Evolutionary conservation across 108 stramenopile genomes (phyloP).

Genomic region (Phaeodactylum tricornutum): DNA sequence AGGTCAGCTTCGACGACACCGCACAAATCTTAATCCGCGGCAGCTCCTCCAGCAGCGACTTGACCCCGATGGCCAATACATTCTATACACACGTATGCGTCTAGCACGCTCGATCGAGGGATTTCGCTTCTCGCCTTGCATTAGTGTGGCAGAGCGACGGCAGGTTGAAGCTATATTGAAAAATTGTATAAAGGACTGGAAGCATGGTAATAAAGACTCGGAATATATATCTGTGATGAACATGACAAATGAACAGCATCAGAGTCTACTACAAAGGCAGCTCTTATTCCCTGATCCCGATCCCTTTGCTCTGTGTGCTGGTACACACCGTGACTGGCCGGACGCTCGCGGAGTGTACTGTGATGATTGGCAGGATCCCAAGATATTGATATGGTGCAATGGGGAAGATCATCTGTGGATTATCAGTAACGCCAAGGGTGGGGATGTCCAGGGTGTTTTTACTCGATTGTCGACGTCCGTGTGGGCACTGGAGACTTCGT

Average conservation of each 20-base stretch:
- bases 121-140: conserved; percentile 69
- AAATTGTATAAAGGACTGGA: conserved; percentile 16
- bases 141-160: conserved; percentile 45
- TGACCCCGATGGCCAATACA: conserved; percentile 76
- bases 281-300: conserved; percentile 79
- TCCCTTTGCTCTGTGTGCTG: conserved; percentile 66
- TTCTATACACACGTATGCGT: conserved; percentile 82
- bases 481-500: conserved; percentile 38
- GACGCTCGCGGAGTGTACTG: conserved; percentile 76
- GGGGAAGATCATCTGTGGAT: conserved; percentile 88
- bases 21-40: conserved; percentile 56
- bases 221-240: conserved; percentile 69
- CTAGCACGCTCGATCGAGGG: conserved; percentile 77
- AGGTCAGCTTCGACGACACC: conserved; percentile 37
- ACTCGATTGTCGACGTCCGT: conserved; percentile 45
- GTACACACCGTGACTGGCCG: conserved; percentile 80
- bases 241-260: conserved; percentile 68
- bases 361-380: conserved; percentile 46
- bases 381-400: conserved; percentile 87
- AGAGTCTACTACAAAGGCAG: conserved; percentile 71
- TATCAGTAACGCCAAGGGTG: conserved; percentile 76
- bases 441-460: conserved; percentile 85
- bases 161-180: conserved; percentile 25
- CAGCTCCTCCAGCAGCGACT: conserved; percentile 41
- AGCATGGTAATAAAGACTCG: conserved; percentile 36